Conservation (phyloP, 768 basidiomycete species). For the Lentinula guzmanii region DNA sequence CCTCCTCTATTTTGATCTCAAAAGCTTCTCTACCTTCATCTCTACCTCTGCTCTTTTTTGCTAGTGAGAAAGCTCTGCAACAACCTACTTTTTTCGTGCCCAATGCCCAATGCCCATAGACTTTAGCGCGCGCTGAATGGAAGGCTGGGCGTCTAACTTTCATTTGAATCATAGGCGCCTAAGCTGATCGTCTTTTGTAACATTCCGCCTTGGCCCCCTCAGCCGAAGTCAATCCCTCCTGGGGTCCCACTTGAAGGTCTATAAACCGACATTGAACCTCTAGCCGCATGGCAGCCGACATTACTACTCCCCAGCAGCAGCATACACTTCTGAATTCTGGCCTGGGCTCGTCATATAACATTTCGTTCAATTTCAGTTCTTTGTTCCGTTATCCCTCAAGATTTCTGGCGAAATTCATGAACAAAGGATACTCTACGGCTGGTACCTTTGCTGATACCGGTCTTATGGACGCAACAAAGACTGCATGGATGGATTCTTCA, state of each 20-base stretch:
- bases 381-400: conserved; percentile 36
- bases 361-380: conserved; percentile 34
- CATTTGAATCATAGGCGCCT: neutral
- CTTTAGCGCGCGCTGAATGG: no score
- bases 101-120: no score
- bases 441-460: conserved; percentile 7
- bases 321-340: neutral
- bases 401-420: conserved; percentile 32
- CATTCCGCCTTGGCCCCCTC: neutral
- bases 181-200: neutral
- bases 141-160: neutral
- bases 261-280: neutral
- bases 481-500: conserved; percentile 7
- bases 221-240: neutral
- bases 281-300: neutral
- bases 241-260: neutral
- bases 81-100: no score
- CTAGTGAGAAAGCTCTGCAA: no score
- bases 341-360: conserved; percentile 18
- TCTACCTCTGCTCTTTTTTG: no score
- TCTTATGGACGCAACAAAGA: conserved; percentile 4
- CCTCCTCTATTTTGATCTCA: no score
- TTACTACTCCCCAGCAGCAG: neutral
- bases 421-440: conserved; percentile 23
- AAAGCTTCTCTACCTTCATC: no score